Base-by-base conservation (phyloP, 306 rosid species). In the Fragaria nilgerrensis region DNA sequence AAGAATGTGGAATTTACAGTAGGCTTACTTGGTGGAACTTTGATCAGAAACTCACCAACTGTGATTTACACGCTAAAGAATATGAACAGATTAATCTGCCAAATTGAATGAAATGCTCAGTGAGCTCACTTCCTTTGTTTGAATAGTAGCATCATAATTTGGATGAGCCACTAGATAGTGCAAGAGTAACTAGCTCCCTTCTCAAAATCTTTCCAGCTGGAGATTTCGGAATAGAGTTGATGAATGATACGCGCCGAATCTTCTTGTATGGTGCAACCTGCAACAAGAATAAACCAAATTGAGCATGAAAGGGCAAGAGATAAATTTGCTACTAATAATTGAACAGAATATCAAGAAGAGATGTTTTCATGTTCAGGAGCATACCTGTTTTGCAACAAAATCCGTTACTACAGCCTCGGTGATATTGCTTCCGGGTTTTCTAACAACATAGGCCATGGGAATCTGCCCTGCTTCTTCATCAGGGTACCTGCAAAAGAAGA, bases 261-360 rank as follows among this genome's bases (percentile, higher is more conserved):
- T 95, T 95, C 88, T 95, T 95, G 94, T 95, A 92, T 2, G 97
- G 96, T 5, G 99, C 80, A 59, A 95, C 99, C 99, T 95, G 84
- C 75, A 81, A 82, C 2, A 81, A 65, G 23, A 32, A 62, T 10
- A 15, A 29, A 15, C 25, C 50, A 48, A 8, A 9, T 8, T 20
- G 48, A 39, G 63, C 29, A 12, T 74, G 41, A 39, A 23, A 1
- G 43, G 48, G 73, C 53, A 13, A 32, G 7, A 41, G 27, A 44
- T 0, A 39, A 44, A 39, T 68, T 68, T 41, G 5, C 34, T 41
- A n/a, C n/a, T 68, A 12, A 15, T 32, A 22, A 29, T 43, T n/a
- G 37, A 45, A 29, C 19, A 61, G n/a, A 29, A 29, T 15, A 62
- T 19, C 2, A 32, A 1, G 2, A 8, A 5, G 19, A 72, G 7